phyloP scores from a whole-genome alignment of 1,284 basidiomycete genomes.

The Heliocybe sulcata region DNA sequence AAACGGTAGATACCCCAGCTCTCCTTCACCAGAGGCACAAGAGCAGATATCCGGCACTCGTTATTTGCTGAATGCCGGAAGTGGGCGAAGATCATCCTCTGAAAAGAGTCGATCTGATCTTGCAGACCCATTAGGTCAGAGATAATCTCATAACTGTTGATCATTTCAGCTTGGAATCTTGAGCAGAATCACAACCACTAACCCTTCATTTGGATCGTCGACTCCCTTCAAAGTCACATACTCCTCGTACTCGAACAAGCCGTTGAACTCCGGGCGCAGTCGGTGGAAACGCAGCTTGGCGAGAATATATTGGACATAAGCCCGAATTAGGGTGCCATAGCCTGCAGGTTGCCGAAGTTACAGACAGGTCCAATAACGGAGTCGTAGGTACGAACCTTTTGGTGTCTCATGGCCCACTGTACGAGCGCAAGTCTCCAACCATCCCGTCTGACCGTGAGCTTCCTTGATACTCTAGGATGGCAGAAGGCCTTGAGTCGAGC shows the following conservation, averaged over 20 bases:
- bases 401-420: slow-evolving; percentile 78
- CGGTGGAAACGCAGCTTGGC: slow-evolving; percentile 95
- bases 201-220: slow-evolving; percentile 98
- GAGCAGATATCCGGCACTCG: slow-evolving; percentile 89
- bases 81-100: slow-evolving; percentile 91
- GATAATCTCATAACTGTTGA: slow-evolving; percentile 85
- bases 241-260: slow-evolving; percentile 95
- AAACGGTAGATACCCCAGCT: slow-evolving; percentile 97
- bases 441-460: slow-evolving; percentile 91
- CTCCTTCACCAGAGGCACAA: slow-evolving; percentile 94
- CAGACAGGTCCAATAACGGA: slow-evolving; percentile 2
- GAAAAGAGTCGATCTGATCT: slow-evolving; percentile 96
- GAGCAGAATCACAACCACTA: slow-evolving; percentile 19
- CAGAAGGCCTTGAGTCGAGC: not conserved
- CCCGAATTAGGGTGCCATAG: slow-evolving; percentile 86
- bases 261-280: slow-evolving; percentile 91
- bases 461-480: slow-evolving; percentile 80
- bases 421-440: slow-evolving; percentile 92
- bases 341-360: slow-evolving; percentile 36
- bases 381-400: slow-evolving; percentile 49
- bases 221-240: slow-evolving; percentile 94
- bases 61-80: slow-evolving; percentile 89
- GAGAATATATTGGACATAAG: slow-evolving; percentile 90
- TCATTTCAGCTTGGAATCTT: slow-evolving; percentile 6
- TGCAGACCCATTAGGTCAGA: slow-evolving; percentile 93